phyloP scores from a whole-genome alignment of 371 early-diverging fungal genomes.

The Lichtheimia corymbifera region DNA sequence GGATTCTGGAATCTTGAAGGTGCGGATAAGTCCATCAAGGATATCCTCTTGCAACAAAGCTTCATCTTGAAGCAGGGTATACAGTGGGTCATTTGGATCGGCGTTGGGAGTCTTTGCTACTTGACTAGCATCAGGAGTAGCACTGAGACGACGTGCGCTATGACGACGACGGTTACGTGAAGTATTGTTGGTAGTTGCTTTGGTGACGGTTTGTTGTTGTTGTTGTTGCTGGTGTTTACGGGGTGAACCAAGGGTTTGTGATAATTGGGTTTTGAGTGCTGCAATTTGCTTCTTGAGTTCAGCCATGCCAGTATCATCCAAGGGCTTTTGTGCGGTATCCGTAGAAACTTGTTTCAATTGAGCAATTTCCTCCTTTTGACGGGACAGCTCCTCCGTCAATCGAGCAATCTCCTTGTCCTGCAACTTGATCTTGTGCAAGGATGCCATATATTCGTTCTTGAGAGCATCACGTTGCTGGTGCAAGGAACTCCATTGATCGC shows the following conservation, averaged over 20 bases:
- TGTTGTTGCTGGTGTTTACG: conserved; percentile 12
- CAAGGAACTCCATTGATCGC: conserved; percentile 54
- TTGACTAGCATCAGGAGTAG: neutral
- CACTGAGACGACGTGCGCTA: conserved; percentile 13
- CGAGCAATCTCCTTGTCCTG: conserved; percentile 70
- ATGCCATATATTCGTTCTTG: conserved; percentile 50
- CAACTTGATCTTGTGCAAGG: conserved; percentile 61
- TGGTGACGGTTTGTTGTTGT: conserved; percentile 8
- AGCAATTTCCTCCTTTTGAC: conserved; percentile 74
- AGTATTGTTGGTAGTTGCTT: conserved; percentile 3
- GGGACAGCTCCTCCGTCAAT: conserved; percentile 62
- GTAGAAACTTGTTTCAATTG: conserved; percentile 45
- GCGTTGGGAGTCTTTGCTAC: neutral
- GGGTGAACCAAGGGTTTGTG: conserved; percentile 18
- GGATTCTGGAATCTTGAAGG: conserved; percentile 76
- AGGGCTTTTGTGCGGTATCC: conserved; percentile 24
- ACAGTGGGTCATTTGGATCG: conserved; percentile 9
- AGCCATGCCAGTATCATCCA: conserved; percentile 18
- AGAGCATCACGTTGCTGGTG: conserved; percentile 52
- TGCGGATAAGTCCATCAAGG: conserved; percentile 78
- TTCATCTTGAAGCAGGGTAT: conserved; percentile 53
- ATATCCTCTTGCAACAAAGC: conserved; percentile 82
- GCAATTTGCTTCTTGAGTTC: conserved; percentile 36
- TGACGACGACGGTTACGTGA: conserved; percentile 11
- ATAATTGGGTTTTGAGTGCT: conserved; percentile 32